Evolutionary conservation across 345 rosid genomes (phyloP).

Genomic region (Rhodamnia rubescens): DNA sequence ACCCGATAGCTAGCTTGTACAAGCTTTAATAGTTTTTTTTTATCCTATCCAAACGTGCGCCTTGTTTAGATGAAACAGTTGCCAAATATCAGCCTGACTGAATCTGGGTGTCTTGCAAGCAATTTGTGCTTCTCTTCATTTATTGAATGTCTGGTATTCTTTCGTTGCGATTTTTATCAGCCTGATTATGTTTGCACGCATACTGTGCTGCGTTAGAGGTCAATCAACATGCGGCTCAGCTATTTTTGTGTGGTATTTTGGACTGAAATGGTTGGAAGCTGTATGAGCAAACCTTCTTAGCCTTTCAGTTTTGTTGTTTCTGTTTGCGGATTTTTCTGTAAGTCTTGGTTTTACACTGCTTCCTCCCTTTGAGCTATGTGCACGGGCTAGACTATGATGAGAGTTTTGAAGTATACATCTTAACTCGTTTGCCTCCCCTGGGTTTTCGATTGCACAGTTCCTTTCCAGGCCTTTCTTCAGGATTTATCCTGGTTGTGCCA

Average conservation of each 20-base stretch:
- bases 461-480: not conserved
- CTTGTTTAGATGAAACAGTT: not conserved
- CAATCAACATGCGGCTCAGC: not conserved
- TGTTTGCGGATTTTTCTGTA: not conserved
- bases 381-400: not conserved
- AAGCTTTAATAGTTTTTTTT: not conserved
- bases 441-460: not conserved
- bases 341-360: not conserved
- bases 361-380: not conserved
- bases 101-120: not conserved
- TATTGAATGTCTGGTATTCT: not conserved
- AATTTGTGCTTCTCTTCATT: not conserved
- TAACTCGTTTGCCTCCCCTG: not conserved
- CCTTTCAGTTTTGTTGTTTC: not conserved
- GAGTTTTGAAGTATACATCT: not conserved
- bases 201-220: not conserved
- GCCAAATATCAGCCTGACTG: not conserved
- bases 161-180: not conserved
- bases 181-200: not conserved
- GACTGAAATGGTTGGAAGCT: not conserved
- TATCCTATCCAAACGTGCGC: no score
- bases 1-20: not conserved
- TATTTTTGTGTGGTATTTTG: not conserved
- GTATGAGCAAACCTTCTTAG: not conserved
- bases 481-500: not conserved